Conservation (phyloP, 2,329 filamentous ascomycete genomes). For the Nemania sp. region DNA sequence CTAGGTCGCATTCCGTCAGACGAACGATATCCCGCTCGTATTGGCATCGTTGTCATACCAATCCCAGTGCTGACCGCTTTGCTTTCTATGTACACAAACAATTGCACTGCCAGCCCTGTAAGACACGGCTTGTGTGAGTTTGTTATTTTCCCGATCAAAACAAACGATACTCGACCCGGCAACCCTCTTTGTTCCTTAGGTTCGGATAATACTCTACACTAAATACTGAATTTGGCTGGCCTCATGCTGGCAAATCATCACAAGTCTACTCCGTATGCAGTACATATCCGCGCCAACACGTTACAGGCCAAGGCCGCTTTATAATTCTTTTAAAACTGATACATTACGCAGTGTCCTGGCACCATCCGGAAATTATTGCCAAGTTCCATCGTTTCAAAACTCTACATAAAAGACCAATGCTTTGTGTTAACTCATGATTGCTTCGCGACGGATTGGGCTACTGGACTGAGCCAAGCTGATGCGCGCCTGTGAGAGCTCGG, state of each 20-base stretch:
- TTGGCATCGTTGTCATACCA: constrained; percentile 8
- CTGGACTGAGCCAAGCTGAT: not conserved
- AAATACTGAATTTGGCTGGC: not conserved
- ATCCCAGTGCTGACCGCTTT: constrained; percentile 3
- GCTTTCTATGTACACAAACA: not conserved
- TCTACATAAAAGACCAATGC: too few species aligned
- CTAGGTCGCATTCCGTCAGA: too few species aligned
- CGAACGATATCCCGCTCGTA: too few species aligned
- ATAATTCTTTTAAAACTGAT: too few species aligned
- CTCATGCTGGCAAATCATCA: too few species aligned
- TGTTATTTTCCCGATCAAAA: not conserved
- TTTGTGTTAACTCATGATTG: too few species aligned
- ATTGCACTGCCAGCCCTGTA: not conserved
- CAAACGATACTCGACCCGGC: not conserved
- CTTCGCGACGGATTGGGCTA: too few species aligned
- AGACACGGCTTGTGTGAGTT: not conserved
- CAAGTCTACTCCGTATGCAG: too few species aligned
- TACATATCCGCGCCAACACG: not conserved
- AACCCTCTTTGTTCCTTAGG: not conserved
- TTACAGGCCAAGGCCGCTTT: not conserved
- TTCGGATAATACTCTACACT: not conserved
- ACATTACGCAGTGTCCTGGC: too few species aligned
- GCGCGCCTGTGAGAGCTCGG: not conserved
- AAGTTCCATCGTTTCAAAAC: not conserved
- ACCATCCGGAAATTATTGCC: too few species aligned